Evolutionary conservation across 352 stramenopile genomes (phyloP).

Genomic region (Phytophthora quininea): DNA sequence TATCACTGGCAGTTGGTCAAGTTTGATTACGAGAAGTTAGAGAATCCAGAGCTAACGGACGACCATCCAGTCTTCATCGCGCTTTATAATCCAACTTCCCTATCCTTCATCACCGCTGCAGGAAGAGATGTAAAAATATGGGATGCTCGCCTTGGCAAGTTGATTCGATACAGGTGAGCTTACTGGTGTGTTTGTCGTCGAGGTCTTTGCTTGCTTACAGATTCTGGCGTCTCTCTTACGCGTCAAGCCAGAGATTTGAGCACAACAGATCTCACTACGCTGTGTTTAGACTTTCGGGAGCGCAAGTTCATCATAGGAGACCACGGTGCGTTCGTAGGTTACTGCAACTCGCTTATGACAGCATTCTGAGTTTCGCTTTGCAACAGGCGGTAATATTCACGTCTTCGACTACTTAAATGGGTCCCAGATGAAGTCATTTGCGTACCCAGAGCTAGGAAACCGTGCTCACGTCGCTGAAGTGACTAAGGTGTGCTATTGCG

Average conservation of each 20-base stretch:
- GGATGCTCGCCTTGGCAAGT: conserved; percentile 82
- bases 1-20: conserved; percentile 69
- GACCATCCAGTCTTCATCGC: conserved; percentile 80
- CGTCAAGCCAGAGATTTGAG: conserved; percentile 49
- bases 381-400: conserved; percentile 65
- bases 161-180: conserved; percentile 71
- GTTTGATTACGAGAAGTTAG: conserved; percentile 90
- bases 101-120: conserved; percentile 87
- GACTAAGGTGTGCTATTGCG: conserved; percentile 79
- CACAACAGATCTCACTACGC: conserved; percentile 72
- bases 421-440: conserved; percentile 87
- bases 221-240: neutral
- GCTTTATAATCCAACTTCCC: conserved; percentile 87
- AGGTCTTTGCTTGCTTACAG: neutral
- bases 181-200: neutral
- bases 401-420: conserved; percentile 91
- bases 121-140: conserved; percentile 86
- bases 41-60: conserved; percentile 87
- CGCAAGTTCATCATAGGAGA: conserved; percentile 89
- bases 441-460: conserved; percentile 67
- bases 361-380: conserved; percentile 2
- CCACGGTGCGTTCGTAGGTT: conserved; percentile 51
- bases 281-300: conserved; percentile 83
- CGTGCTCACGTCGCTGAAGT: conserved; percentile 79
- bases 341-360: conserved; percentile 4